phyloP scores from a whole-genome alignment of 495 filamentous ascomycete species.

The Lasiosphaeria miniovina region DNA sequence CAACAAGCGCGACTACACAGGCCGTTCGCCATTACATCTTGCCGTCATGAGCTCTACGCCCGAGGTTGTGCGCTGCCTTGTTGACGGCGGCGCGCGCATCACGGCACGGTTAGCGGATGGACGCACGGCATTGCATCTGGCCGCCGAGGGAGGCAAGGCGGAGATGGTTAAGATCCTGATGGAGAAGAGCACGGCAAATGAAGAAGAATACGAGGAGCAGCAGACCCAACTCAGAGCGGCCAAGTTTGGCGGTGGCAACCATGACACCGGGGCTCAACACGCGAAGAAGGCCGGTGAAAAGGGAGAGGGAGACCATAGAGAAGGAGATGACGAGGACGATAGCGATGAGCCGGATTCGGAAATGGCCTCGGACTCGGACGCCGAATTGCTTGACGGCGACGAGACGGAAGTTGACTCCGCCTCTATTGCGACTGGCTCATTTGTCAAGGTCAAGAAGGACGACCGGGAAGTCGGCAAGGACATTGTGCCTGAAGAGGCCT shows the following conservation, averaged over 20 bases:
- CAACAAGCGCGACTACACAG: conserved; percentile 69
- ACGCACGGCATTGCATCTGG: conserved; percentile 73
- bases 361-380: conserved; percentile 22
- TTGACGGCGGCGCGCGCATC: conserved; percentile 68
- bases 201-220: conserved; percentile 60
- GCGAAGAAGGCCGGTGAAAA: conserved; percentile 13
- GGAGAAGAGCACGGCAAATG: conserved; percentile 65
- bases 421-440: conserved; percentile 59
- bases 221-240: conserved; percentile 43
- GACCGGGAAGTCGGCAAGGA: conserved; percentile 26
- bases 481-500: conserved; percentile 46
- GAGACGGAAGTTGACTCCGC: conserved; percentile 39
- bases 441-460: conserved; percentile 58
- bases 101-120: conserved; percentile 73
- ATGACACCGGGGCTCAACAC: conserved; percentile 8
- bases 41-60: conserved; percentile 64
- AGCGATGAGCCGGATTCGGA: too few relatives aligned
- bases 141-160: conserved; percentile 61
- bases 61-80: conserved; percentile 63
- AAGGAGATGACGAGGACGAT: conserved; percentile 1
- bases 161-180: conserved; percentile 70
- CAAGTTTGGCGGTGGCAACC: conserved; percentile 25
- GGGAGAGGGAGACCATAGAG: conserved; percentile 28
- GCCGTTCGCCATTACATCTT: conserved; percentile 73
- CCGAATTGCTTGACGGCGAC: conserved; percentile 40